These are phyloP conservation scores for Paramecium octaurelia DNA, from an alignment of 73 alveolate species.

Conservation along the genomic window DNA sequence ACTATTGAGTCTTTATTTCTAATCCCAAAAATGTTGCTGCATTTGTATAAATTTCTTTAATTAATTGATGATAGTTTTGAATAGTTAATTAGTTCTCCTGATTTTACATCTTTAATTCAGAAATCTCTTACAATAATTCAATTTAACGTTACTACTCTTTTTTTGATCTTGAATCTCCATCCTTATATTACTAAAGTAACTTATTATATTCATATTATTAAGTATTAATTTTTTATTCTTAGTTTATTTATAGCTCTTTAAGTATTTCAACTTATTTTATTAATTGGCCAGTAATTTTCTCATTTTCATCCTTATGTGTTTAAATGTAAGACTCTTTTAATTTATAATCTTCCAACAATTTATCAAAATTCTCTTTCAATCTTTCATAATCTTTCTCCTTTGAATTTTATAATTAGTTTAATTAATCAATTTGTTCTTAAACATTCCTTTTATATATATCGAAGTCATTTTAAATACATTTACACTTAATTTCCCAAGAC, in stretches of 20 bases:
- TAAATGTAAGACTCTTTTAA: not conserved
- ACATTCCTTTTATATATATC: not conserved
- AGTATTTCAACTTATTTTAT: not conserved
- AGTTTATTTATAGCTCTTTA: not conserved
- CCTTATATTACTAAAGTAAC: not conserved
- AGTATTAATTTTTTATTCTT: not conserved
- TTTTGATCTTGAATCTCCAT: not conserved
- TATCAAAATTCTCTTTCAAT: not conserved
- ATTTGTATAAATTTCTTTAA: not conserved
- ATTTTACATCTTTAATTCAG: not conserved
- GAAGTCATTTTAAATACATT: not conserved
- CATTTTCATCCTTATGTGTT: not conserved
- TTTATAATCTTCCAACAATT: not conserved
- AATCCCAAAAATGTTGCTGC: not conserved
- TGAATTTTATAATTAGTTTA: not conserved
- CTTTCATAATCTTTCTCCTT: not conserved
- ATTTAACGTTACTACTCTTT: not conserved
- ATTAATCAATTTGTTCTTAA: not conserved
- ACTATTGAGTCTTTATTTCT: not conserved
- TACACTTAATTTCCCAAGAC: not conserved
- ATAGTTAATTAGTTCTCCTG: not conserved
- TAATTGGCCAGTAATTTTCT: not conserved
- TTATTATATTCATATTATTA: not conserved
- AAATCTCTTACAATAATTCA: not conserved
- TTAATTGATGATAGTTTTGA: not conserved